phyloP scores from a whole-genome alignment of 352 stramenopile species.

The Globisporangium cystogenes region DNA sequence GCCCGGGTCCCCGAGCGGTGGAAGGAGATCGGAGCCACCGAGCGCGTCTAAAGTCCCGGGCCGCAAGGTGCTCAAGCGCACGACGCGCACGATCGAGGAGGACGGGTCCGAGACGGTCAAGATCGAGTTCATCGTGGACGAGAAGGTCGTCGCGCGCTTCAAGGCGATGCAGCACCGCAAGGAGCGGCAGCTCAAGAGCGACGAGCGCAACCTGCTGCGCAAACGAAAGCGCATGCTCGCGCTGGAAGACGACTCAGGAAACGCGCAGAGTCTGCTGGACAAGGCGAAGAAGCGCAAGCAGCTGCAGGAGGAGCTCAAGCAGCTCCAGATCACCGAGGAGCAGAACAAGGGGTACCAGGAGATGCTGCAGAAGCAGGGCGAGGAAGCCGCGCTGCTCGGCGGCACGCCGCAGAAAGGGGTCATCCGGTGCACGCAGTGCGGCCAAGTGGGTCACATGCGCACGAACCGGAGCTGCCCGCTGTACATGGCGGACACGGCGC shows the following conservation, averaged over 20 bases:
- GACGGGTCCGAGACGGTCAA: slow-evolving; percentile 71
- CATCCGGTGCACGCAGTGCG: slow-evolving; percentile 79
- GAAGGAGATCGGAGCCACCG: slow-evolving; percentile 8
- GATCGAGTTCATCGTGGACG: slow-evolving; percentile 79
- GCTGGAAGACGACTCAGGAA: slow-evolving; percentile 42
- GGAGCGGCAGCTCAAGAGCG: slow-evolving; percentile 59
- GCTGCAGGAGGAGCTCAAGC: slow-evolving; percentile 82
- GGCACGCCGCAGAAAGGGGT: slow-evolving; percentile 46
- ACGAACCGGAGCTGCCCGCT: slow-evolving; percentile 79
- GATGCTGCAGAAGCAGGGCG: slow-evolving; percentile 72
- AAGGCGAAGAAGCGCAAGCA: slow-evolving; percentile 81
- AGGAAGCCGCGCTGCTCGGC: slow-evolving; percentile 23
- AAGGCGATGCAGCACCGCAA: slow-evolving; percentile 74
- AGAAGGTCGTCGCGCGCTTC: slow-evolving; percentile 62
- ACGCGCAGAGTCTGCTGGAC: slow-evolving; percentile 33
- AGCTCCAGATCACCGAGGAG: slow-evolving; percentile 73
- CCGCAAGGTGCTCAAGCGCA: slow-evolving; percentile 70
- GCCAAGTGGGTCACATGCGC: slow-evolving; percentile 76
- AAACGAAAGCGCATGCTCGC: slow-evolving; percentile 78
- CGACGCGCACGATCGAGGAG: slow-evolving; percentile 72
- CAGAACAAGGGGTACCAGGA: slow-evolving; percentile 82
- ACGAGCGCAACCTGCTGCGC: slow-evolving; percentile 67
- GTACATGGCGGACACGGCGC: slow-evolving; percentile 70
- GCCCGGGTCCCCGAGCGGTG: slow-evolving; percentile 38
- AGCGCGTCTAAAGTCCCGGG: slow-evolving; percentile 33